phyloP scores from a whole-genome alignment of 2,329 filamentous ascomycete genomes.

The Aspergillus costaricaensis region DNA sequence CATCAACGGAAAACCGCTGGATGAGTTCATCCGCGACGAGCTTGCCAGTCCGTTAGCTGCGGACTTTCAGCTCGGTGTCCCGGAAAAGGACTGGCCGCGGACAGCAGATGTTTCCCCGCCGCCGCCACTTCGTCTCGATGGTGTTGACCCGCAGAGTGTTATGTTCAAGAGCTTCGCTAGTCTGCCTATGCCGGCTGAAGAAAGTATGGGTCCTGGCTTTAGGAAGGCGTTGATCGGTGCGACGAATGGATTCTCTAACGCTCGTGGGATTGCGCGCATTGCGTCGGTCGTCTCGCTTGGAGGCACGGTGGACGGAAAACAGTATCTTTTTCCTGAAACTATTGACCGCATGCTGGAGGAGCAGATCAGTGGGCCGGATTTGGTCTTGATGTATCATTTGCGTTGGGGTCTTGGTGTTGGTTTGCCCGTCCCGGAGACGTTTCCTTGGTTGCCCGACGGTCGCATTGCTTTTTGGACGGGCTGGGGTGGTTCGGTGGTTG shows the following conservation, averaged over 20 bases:
- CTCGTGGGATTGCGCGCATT: constrained; percentile 46
- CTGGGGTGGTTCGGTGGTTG: constrained; percentile 48
- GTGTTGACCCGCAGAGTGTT: constrained; percentile 29
- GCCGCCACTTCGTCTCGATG: constrained; percentile 18
- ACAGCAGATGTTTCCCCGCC: constrained; percentile 40
- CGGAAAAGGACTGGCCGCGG: constrained; percentile 46
- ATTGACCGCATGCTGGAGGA: constrained; percentile 50
- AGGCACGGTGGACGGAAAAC: constrained; percentile 35
- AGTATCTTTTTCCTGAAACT: constrained; percentile 45
- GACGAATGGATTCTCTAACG: constrained; percentile 51
- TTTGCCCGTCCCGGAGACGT: constrained; percentile 32
- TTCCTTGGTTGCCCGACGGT: constrained; percentile 34
- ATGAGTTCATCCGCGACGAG: constrained; percentile 48
- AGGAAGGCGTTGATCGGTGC: constrained; percentile 46
- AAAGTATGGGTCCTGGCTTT: constrained; percentile 35
- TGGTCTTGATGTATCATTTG: constrained; percentile 37
- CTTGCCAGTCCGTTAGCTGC: constrained; percentile 47
- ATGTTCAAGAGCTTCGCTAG: constrained; percentile 33
- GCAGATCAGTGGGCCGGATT: constrained; percentile 46
- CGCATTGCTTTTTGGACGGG: constrained; percentile 47
- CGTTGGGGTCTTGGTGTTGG: constrained; percentile 49
- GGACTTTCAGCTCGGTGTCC: constrained; percentile 51
- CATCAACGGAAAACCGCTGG: constrained; percentile 43
- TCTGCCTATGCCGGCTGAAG: constrained; percentile 24
- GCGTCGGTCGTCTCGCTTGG: constrained; percentile 41